A percentile compares a stretch with the other conserved stretches of the same genome.
These are phyloP conservation scores for Ensete ventricosum DNA, from an alignment of 176 grass and related monocot species.

Conservation along the genomic window DNA sequence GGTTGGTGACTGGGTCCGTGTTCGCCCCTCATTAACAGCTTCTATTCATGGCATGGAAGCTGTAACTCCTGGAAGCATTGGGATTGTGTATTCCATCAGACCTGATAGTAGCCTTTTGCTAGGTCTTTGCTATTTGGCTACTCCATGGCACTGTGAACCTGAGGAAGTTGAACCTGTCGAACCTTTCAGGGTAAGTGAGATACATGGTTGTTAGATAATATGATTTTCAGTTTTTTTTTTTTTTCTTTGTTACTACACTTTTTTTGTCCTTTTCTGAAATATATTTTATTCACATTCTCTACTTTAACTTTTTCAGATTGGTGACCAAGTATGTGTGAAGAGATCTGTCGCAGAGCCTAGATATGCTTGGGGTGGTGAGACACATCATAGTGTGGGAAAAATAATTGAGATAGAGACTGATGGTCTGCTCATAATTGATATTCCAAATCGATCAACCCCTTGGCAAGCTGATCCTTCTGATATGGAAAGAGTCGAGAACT, in stretches of 20 bases:
- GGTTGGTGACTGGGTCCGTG: slow-evolving; percentile 88
- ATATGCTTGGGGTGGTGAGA: slow-evolving; percentile 98
- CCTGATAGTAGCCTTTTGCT: slow-evolving; percentile 95
- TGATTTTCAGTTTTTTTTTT: background rate
- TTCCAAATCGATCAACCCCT: slow-evolving; percentile 40
- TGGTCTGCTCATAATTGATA: slow-evolving; percentile 76
- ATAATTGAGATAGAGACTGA: slow-evolving; percentile 80
- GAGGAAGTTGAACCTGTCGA: slow-evolving; percentile 99
- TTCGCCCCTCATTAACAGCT: slow-evolving; percentile 61
- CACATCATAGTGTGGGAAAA: slow-evolving; percentile 97
- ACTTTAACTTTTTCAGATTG: slow-evolving; percentile 55
- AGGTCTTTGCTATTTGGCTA: slow-evolving; percentile 85
- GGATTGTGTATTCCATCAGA: slow-evolving; percentile 89
- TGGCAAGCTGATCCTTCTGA: slow-evolving; percentile 99
- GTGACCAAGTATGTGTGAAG: slow-evolving; percentile 91
- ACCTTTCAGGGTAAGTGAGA: slow-evolving; percentile 67
- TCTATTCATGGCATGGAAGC: slow-evolving; percentile 88
- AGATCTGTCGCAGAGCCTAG: slow-evolving; percentile 94
- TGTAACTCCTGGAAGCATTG: slow-evolving; percentile 87
- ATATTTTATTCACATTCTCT: slow-evolving; percentile 26
- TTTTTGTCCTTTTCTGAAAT: background rate
- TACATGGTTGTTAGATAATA: background rate
- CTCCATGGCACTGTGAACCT: slow-evolving; percentile 93
- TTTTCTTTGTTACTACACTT: background rate
- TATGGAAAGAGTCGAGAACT: slow-evolving; percentile 94